phyloP scores from a whole-genome alignment of 805 yeast genomes.

The Jamesozyma jinghongensis region DNA sequence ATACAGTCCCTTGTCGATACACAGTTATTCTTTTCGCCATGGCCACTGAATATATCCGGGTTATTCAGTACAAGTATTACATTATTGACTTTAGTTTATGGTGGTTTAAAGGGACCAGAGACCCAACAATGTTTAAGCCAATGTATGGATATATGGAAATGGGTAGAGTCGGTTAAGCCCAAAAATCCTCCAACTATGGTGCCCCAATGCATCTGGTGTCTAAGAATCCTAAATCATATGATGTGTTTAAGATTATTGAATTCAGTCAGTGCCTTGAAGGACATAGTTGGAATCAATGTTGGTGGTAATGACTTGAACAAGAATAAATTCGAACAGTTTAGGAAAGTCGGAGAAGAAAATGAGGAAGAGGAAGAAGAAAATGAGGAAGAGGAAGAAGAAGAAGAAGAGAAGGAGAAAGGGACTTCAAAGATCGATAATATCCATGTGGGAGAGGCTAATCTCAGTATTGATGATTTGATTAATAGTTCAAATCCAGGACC shows the following conservation, averaged over 20 bases:
- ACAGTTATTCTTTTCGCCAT: slow-evolving; percentile 35
- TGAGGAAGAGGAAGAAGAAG: neutral
- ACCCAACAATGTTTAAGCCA: slow-evolving; percentile 8
- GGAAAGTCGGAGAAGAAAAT: slow-evolving; percentile 25
- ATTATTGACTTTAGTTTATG: slow-evolving; percentile 35
- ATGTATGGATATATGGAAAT: slow-evolving; percentile 16
- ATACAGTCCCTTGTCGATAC: slow-evolving; percentile 27
- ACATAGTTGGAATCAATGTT: slow-evolving; percentile 41
- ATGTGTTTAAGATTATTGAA: slow-evolving; percentile 38
- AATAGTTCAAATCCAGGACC: neutral
- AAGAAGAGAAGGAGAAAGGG: neutral
- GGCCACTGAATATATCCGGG: slow-evolving; percentile 42
- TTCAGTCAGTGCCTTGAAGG: slow-evolving; percentile 31
- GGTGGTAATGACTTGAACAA: slow-evolving; percentile 45
- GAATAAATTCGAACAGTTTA: slow-evolving; percentile 41
- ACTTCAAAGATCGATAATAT: too few relatives aligned
- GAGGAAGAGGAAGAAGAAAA: slow-evolving; percentile 5
- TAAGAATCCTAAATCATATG: slow-evolving; percentile 47
- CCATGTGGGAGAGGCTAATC: neutral
- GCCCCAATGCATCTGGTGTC: slow-evolving; percentile 53
- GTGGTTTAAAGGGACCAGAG: slow-evolving; percentile 29
- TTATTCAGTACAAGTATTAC: slow-evolving; percentile 38
- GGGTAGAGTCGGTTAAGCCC: slow-evolving; percentile 26
- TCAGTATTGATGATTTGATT: neutral
- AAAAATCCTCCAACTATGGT: slow-evolving; percentile 38